phyloP scores from a whole-genome alignment of 495 filamentous ascomycete species.

The Penicillium riverlandense region DNA sequence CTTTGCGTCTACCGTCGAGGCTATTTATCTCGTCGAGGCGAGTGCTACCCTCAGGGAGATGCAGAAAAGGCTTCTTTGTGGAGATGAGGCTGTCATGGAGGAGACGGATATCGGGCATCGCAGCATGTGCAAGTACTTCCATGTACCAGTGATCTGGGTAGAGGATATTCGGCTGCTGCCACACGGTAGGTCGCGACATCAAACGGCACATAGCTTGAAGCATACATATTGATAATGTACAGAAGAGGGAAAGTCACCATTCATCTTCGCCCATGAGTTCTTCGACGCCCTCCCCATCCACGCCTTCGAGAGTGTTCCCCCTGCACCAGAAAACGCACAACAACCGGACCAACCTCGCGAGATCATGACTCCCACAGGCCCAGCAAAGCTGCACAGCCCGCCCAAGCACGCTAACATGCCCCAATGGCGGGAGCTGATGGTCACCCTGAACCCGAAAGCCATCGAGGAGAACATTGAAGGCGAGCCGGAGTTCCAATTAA shows the following conservation, averaged over 20 bases:
- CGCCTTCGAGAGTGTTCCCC: constrained; percentile 71
- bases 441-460: constrained; percentile 56
- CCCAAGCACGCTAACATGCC: constrained; percentile 37
- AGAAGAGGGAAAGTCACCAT: constrained; percentile 63
- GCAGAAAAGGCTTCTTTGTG: constrained; percentile 81
- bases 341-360: constrained; percentile 19
- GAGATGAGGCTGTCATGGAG: constrained; percentile 56
- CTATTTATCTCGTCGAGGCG: constrained; percentile 86
- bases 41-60: constrained; percentile 65
- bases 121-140: constrained; percentile 67
- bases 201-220: no score
- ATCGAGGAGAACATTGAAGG: constrained; percentile 38
- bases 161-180: constrained; percentile 83
- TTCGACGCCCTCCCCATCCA: constrained; percentile 99
- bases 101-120: constrained; percentile 69
- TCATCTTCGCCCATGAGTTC: constrained; percentile 96
- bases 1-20: constrained; percentile 69
- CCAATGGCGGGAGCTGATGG: constrained; percentile 85
- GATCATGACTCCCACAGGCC: constrained; percentile 41
- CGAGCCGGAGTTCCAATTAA: constrained; percentile 76
- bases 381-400: constrained; percentile 37
- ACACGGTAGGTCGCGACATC: constrained; percentile 36
- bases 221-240: background rate
- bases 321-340: constrained; percentile 25
- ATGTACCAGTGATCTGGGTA: constrained; percentile 75